Base-by-base conservation (phyloP, 371 early-diverging fungal genomes). In the Mucor velutinosus region DNA sequence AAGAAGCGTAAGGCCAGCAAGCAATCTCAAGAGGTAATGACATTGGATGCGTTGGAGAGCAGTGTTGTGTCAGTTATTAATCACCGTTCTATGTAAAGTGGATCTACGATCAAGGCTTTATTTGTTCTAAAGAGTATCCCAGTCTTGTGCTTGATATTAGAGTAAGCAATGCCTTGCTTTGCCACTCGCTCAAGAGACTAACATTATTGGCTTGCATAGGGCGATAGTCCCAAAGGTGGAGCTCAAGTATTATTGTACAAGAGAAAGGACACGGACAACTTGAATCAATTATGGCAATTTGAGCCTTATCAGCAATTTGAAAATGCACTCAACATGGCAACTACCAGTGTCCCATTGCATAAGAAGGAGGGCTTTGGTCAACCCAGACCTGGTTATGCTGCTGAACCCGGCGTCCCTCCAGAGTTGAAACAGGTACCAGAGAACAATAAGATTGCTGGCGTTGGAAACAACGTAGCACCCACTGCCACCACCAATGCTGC, bases 61-160 rank as follows among this genome's bases (percentile, higher is more conserved):
- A n/a, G 6, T 17, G 39, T 12, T 23, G 8, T 14, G 66, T 17
- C 4, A 1, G n/a, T 39, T 17, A 12, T 53, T 19, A 39, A 19
- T 64, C n/a, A n/a, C n/a, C n/a, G n/a, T n/a, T n/a, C n/a, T n/a
- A n/a, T n/a, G 83, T 80, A 74, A 64, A 83, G 83, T 83, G 80
- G 79, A 70, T 71, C 12, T 80, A 72, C 41, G 79, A 83, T 45
- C 63, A 79, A 57, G 83, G 83, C 0, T 80, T 69, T 60, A 80
- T 83, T 53, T 79, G 77, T 45, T 79, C 76, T 23, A 71, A 74
- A 27, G 78, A 72, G 29, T 83, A 79, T 47, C 76, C 79, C 11
- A 76, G 69, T n/a, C 67, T 83, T 61, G 81, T 83, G 0, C 72
- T 83, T n/a, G 80, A 79, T 71, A 83, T 83, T 51, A 77, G 75